Evolutionary conservation across 1,284 basidiomycete genomes (phyloP), one percentile per base, ranked within the genome.

Genomic region (Leccinum angustisporum): DNA sequence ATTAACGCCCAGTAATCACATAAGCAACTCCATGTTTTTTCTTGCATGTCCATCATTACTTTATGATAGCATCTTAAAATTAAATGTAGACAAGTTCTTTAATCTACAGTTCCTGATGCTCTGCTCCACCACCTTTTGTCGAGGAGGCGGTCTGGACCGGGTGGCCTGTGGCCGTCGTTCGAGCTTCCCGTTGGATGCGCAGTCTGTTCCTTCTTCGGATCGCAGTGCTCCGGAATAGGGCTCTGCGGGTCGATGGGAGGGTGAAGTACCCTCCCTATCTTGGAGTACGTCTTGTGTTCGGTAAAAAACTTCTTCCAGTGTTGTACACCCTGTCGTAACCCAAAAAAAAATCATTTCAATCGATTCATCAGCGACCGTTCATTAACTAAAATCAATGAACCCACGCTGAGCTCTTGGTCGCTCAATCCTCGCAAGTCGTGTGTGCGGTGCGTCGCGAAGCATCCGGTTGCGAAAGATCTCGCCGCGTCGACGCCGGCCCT

Each of bases 261-360:
- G 69, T 92, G 91, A 11, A 80, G 76, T 21, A 93, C 90, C 63
- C 77, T 85, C 16, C 95, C 95, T 54, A 95, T 84, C 69, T 88
- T 88, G 61, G 69, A 70, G 75, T 96, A 95, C 66, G 86, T 84
- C 69, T 89, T 86, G 75, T 93, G 90, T 21, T 92, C 85, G 2
- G 80, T 75, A 70, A 95, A 98, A 80, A 96, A 98, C 40, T 84
- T 80, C 76, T 94, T 94, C 95, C 95, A 98, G 68, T 94, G 86
- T 52, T 84, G 74, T 21, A 97, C 78, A 59, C 90, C 79, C 92
- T 96, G 50, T 57, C 50, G 36, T 48, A 46, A 38, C 36, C 30
- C 8, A 14, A 34, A 4, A 48, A 48, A 21, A 25, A 48, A 48
- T 21, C 46, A 48, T 48, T 48, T 48, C 46, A 48, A 25, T 46